These are phyloP conservation scores for Russula compacta DNA, from an alignment of 768 basidiomycete species.

Conservation along the genomic window DNA sequence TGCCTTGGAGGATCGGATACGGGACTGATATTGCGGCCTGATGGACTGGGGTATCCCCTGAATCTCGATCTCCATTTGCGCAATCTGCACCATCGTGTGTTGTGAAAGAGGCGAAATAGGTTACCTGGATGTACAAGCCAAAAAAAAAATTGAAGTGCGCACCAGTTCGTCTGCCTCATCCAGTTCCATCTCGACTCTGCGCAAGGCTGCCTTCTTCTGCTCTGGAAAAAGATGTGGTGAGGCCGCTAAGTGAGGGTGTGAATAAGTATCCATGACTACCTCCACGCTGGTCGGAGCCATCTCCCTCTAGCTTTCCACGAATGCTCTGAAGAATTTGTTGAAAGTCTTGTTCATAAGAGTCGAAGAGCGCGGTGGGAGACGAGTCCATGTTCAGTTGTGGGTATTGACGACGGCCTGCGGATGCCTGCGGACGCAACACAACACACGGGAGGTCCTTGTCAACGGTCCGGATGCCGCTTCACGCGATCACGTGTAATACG, in stretches of 20 bases:
- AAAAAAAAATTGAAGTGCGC: slow-evolving; percentile 20
- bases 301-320: slow-evolving; percentile 65
- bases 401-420: background rate
- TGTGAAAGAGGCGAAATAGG: too few species aligned
- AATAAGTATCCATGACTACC: slow-evolving; percentile 37
- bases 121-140: background rate
- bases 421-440: background rate
- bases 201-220: slow-evolving; percentile 66
- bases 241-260: background rate
- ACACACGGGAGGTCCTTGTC: too few species aligned
- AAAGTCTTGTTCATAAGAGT: slow-evolving; percentile 91
- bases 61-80: slow-evolving; percentile 99
- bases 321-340: slow-evolving; percentile 70
- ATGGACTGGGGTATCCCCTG: slow-evolving; percentile 88
- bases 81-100: slow-evolving; percentile 46
- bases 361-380: slow-evolving; percentile 78
- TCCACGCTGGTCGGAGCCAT: slow-evolving; percentile 53
- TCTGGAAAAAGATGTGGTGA: slow-evolving; percentile 38
- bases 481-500: background rate
- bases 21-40: slow-evolving; percentile 63
- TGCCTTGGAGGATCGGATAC: slow-evolving; percentile 66
- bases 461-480: background rate
- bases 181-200: slow-evolving; percentile 87
- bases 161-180: slow-evolving; percentile 99
- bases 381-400: slow-evolving; percentile 50